A percentile compares a stretch with the other conserved stretches of the same genome.
phyloP scores from a whole-genome alignment of 2,329 filamentous ascomycete species.

The Onygenales sp. region DNA sequence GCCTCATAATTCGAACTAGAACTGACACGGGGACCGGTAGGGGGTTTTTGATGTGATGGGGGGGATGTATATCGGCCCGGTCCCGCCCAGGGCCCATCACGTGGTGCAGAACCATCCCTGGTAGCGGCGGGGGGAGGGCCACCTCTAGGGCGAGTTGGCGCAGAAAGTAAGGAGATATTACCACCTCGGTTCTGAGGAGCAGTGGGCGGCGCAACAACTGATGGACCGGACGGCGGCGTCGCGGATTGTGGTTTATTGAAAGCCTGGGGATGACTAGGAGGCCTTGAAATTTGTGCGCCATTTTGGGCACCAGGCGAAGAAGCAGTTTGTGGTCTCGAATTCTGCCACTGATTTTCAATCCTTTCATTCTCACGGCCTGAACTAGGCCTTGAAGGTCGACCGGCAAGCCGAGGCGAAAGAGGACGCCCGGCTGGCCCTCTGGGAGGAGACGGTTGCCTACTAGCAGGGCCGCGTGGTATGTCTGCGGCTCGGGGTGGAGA shows the following conservation, averaged over 20 bases:
- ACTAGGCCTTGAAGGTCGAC: slow-evolving; percentile 4
- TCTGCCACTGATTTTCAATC: neutral
- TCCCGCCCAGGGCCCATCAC: slow-evolving; percentile 25
- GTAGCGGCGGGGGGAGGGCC: slow-evolving; percentile 14
- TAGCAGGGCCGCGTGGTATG: neutral
- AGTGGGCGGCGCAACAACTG: slow-evolving; percentile 25
- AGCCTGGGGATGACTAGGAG: slow-evolving; percentile 20
- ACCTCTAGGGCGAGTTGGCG: slow-evolving; percentile 37
- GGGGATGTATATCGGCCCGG: slow-evolving; percentile 26
- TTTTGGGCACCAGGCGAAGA: neutral
- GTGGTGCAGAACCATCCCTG: slow-evolving; percentile 6
- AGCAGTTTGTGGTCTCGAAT: slow-evolving; percentile 1
- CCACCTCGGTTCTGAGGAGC: slow-evolving; percentile 28
- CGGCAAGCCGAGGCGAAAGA: slow-evolving; percentile 10
- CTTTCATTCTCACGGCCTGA: slow-evolving; percentile 8
- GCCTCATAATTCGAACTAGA: slow-evolving; percentile 16
- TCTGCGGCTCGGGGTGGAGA: slow-evolving; percentile 8
- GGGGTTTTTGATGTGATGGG: slow-evolving; percentile 21
- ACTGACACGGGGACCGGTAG: slow-evolving; percentile 28
- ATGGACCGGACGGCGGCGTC: slow-evolving; percentile 29
- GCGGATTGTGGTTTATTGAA: slow-evolving; percentile 15
- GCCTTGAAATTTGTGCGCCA: neutral
- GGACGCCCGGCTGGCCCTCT: slow-evolving; percentile 1
- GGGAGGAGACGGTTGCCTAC: slow-evolving; percentile 6
- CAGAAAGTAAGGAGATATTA: slow-evolving; percentile 33